Base-by-base conservation (phyloP, 2,329 filamentous ascomycete species). In the Cercospora canescens region DNA sequence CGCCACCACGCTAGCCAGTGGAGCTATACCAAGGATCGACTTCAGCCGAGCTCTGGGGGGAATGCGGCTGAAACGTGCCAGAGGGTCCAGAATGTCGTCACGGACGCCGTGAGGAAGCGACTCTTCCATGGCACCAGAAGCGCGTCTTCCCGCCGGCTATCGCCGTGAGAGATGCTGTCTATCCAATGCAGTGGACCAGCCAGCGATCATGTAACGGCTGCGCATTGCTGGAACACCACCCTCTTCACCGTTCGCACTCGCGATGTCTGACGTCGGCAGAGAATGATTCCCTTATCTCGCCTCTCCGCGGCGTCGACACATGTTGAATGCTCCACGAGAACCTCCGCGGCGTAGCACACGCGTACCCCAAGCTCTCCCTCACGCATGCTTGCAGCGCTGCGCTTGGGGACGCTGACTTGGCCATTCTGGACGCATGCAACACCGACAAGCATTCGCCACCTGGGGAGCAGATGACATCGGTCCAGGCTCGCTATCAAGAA, bases 1-100 rank as follows among this genome's bases (percentile, higher is more conserved):
- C 35, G 56, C 56, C 56, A 41, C 24, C 30, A 16, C 56, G 37
- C 57, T 12, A 35, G 14, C 14, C 18, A 60, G 26, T 41, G 57
- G n/a, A n/a, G 18, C 35, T 28, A 60, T 60, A 60, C 57, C 57
- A 48, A 45, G 37, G 21, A 48, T 60, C 48, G 57, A 60, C 57
- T 60, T 28, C 39, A 35, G 14, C 28, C 57, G 24, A 21, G 57
- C 45, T 60, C 57, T 48, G 35, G 34, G 35, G 34, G 57, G 26
- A 30, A 30, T 60, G 57, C n/a, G 39, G 57, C 57, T 60, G 57
- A 60, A 48, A 60, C 57, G 18, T 39, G 18, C 35, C n/a, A 35
- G 16, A 24, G 34, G 56, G 56, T 59, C 56, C 24, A 41, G 32
- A 26, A 41, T 26, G 56, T 59, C 56, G 56, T 59, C 56, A 59